Evolutionary conservation across 2,329 filamentous ascomycete species (phyloP), one percentile per base, ranked within the genome.

Genomic region (Penicillium thymicola): DNA sequence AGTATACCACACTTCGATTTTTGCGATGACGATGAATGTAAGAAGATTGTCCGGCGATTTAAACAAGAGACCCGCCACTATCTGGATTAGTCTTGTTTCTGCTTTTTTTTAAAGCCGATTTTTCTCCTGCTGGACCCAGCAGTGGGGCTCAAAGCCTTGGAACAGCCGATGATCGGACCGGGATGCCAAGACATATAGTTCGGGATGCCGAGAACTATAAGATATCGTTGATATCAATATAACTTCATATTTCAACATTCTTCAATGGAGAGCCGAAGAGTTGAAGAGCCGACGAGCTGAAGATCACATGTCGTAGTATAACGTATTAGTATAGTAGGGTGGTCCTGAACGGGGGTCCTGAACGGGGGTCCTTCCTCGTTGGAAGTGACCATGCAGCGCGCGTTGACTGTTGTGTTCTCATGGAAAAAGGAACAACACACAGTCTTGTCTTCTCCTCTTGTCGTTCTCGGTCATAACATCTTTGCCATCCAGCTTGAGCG

Each of bases 91-190:
- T 27, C 40, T 28, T 34, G 18, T 27, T 25, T 28, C 44, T 40
- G 30, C 18, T 37, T 9, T 52, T 53, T 37, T 30, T 27, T 14
- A 41, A 36, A 36, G 48, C 54, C 48, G 42, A 57, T 47, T 53
- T 64, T 60, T 63, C 62, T 59, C 48, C 41, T 37, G 30, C 36
- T 50, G 46, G 60, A 57, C 25, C 60, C 50, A 60, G 34, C 45
- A 42, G 62, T 65, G 64, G 64, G 64, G 52, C 55, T 10, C 13
- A 34, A 25, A n/a, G 14, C 14, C 21, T 25, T 46, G 44, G 32
- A 62, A 59, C 38, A 37, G 57, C 64, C 64, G 64, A 65, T 38
- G 55, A 58, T 62, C 62, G 63, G 62, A 54, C 62, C 59, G 62
- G 56, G 18, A 59, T 64, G 59, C 62, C 64, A 63, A 54, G 49